These are phyloP conservation scores for Saccharata proteae DNA, from an alignment of 2,329 filamentous ascomycete species.

Conservation along the genomic window DNA sequence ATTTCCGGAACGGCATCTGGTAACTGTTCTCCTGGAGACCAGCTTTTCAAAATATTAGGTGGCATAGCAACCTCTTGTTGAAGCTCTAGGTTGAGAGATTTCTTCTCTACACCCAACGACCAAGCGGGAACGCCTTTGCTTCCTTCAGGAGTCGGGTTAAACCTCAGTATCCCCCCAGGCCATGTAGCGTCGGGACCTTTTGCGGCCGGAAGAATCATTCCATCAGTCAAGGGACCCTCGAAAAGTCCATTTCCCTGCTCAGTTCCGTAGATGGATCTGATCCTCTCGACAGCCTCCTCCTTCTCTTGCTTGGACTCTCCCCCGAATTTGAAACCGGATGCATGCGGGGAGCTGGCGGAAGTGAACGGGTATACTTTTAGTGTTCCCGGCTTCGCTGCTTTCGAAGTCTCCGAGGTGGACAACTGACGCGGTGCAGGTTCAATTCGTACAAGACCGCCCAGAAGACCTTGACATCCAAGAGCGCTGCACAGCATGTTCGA, in stretches of 20 bases:
- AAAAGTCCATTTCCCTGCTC: constrained; percentile 48
- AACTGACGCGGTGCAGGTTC: constrained; percentile 67
- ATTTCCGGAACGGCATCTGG: constrained; percentile 45
- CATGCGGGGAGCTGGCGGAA: constrained; percentile 40
- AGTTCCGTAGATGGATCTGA: constrained; percentile 58
- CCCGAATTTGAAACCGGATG: constrained; percentile 68
- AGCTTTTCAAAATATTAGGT: constrained; percentile 20
- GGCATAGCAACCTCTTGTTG: constrained; percentile 53
- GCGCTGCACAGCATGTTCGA: constrained; percentile 66
- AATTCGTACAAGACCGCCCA: constrained; percentile 77
- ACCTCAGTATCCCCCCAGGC: constrained; percentile 73
- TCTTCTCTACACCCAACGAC: constrained; percentile 67
- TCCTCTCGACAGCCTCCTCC: constrained; percentile 61
- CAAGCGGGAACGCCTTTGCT: constrained; percentile 47
- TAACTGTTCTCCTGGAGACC: constrained; percentile 45
- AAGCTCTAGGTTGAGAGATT: constrained; percentile 55
- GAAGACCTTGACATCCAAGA: constrained; percentile 58
- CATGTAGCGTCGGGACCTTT: constrained; percentile 47
- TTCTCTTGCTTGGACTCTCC: constrained; percentile 74
- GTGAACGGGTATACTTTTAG: constrained; percentile 77
- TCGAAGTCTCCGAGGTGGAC: constrained; percentile 41
- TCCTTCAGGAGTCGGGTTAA: constrained; percentile 34
- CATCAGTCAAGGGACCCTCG: constrained; percentile 78
- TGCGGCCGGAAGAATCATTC: constrained; percentile 59
- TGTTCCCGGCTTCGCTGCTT: too few species aligned